phyloP scores from a whole-genome alignment of 1,284 basidiomycete species.

The Naganishia cerealis region DNA sequence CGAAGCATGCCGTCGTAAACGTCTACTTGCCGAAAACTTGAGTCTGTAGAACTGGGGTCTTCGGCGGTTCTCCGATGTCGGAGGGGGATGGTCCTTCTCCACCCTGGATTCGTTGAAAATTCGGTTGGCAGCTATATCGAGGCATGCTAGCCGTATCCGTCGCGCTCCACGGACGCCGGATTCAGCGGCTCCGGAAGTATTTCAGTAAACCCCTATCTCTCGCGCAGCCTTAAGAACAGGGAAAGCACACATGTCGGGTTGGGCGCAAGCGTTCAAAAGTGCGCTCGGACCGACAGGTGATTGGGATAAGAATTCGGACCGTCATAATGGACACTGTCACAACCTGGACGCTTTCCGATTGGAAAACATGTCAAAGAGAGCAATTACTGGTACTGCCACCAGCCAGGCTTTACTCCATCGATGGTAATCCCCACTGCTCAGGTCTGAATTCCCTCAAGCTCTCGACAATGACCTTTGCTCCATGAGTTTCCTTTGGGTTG shows the following conservation, averaged over 20 bases:
- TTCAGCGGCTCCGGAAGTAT: background rate
- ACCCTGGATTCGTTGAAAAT: background rate
- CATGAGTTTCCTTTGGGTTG: conserved; percentile 45
- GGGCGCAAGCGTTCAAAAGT: too few species aligned
- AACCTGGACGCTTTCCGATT: background rate
- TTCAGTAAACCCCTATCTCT: background rate
- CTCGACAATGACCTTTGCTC: conserved; percentile 45
- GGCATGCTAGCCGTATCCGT: background rate
- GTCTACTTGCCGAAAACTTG: too few species aligned
- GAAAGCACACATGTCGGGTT: too few species aligned
- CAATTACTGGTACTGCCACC: background rate
- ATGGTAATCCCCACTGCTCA: conserved; percentile 48
- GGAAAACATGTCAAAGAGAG: background rate
- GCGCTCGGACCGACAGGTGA: background rate
- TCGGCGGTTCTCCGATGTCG: too few species aligned
- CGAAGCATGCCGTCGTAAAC: too few species aligned
- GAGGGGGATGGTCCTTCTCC: too few species aligned
- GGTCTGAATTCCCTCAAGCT: conserved; percentile 49
- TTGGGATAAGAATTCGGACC: background rate
- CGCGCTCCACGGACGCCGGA: background rate
- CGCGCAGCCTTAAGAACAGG: too few species aligned
- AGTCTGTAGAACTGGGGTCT: too few species aligned
- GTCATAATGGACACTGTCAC: background rate
- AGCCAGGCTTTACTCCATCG: conserved; percentile 4
- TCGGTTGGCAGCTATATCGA: background rate